Evolutionary conservation across 129 eudicot species (phyloP).

Genomic region (Gnaphalium uliginosum): DNA sequence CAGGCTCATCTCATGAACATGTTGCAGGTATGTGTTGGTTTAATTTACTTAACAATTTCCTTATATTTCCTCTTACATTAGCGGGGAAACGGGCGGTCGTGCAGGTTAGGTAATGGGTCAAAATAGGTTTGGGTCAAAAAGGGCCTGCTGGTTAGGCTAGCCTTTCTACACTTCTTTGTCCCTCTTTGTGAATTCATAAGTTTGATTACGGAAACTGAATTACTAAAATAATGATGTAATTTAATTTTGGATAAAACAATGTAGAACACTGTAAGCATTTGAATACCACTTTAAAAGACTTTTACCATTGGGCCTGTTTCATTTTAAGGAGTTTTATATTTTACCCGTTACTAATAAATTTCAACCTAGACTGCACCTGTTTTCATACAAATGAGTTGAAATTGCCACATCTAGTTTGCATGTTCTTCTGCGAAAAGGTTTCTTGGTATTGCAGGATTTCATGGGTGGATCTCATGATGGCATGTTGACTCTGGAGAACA

Average conservation of each 20-base stretch:
- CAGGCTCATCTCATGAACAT: constrained; percentile 93
- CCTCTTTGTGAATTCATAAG: too few relatives aligned
- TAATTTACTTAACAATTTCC: background rate
- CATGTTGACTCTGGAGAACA: constrained; percentile 83
- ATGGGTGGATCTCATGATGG: constrained; percentile 99
- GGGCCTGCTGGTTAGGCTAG: background rate
- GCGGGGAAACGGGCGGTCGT: background rate
- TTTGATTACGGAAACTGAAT: background rate
- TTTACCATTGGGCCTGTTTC: background rate
- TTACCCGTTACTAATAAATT: background rate
- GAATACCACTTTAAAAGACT: background rate
- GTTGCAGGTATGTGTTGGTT: constrained; percentile 66
- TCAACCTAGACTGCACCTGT: background rate
- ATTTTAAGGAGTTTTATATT: background rate
- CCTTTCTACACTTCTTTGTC: background rate
- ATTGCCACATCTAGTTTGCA: constrained; percentile 5
- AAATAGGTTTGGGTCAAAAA: background rate
- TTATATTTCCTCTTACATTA: background rate
- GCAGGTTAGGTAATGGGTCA: background rate
- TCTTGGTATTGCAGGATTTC: constrained; percentile 62
- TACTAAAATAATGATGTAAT: background rate
- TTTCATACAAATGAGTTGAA: constrained; percentile 7
- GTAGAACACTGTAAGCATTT: background rate
- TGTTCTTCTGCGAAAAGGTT: constrained; percentile 18
- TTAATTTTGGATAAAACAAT: background rate